These are phyloP conservation scores for Pulveroboletus ridleyi DNA, from an alignment of 1,284 basidiomycete species.

Conservation along the genomic window DNA sequence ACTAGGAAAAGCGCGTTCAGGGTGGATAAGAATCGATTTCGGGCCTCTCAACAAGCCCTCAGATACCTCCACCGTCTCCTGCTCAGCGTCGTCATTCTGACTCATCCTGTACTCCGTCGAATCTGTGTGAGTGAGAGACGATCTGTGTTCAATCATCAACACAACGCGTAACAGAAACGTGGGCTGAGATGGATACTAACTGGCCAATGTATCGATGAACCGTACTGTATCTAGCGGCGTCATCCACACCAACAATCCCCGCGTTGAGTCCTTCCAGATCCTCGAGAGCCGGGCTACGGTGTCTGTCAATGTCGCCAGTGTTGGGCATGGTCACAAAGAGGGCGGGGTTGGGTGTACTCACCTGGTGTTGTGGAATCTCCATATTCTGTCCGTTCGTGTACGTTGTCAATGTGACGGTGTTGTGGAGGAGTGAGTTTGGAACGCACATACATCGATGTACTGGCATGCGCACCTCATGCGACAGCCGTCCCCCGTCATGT, in stretches of 20 bases:
- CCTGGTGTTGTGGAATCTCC: background rate
- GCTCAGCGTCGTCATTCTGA: background rate
- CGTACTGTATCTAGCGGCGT: conserved; percentile 10
- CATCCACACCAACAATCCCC: conserved; percentile 6
- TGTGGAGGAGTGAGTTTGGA: conserved; percentile 1
- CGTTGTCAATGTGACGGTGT: background rate
- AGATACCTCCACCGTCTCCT: background rate
- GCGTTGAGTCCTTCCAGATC: conserved; percentile 10
- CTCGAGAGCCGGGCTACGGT: conserved; percentile 17
- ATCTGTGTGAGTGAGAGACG: conserved; percentile 1
- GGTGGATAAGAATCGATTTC: background rate
- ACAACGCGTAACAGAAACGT: background rate
- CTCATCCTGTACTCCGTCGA: conserved; percentile 6
- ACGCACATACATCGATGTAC: background rate
- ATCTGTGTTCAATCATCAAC: conserved; percentile 17
- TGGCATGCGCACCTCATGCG: conserved; percentile 6
- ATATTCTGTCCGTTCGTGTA: background rate
- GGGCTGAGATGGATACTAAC: conserved; percentile 11
- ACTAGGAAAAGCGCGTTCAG: background rate
- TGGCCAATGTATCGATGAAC: conserved; percentile 17
- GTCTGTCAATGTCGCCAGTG: conserved; percentile 1
- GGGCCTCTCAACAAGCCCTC: background rate
- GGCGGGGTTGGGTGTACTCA: background rate
- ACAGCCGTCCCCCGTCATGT: background rate
- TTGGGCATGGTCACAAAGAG: background rate